Percentiles rank a stretch among this genome's conserved stretches.
phyloP scores from a whole-genome alignment of 495 filamentous ascomycete species.

The Xylaria palmicola region DNA sequence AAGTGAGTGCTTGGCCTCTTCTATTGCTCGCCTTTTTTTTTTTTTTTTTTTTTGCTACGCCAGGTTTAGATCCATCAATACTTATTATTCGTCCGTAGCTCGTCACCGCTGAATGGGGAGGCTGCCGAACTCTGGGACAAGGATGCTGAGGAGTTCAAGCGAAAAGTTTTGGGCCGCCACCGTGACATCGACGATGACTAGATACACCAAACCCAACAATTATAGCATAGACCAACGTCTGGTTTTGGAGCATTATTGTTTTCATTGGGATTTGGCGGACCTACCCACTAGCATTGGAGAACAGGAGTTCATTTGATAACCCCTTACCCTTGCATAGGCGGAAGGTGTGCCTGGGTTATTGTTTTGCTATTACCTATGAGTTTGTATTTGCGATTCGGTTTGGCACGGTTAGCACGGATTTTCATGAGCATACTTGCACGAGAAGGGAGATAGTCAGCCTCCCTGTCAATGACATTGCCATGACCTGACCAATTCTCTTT shows the following conservation, averaged over 20 bases:
- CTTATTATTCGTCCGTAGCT: conserved; percentile 49
- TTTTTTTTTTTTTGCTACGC: background rate
- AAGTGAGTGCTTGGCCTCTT: conserved; percentile 65
- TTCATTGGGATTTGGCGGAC: conserved; percentile 12
- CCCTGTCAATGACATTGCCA: conserved; percentile 10
- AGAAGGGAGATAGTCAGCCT: background rate
- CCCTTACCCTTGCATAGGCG: conserved; percentile 16
- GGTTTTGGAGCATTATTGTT: conserved; percentile 7
- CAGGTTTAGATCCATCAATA: background rate
- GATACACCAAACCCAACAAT: conserved; percentile 5
- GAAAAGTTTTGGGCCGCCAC: conserved; percentile 57
- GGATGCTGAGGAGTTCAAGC: conserved; percentile 83
- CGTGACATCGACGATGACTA: conserved; percentile 58
- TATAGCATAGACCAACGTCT: conserved; percentile 15
- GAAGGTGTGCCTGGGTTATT: conserved; percentile 6
- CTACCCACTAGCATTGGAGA: conserved; percentile 30
- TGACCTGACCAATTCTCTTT: background rate
- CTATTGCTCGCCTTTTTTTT: background rate
- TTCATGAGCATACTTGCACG: conserved; percentile 12
- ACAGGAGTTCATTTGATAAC: conserved; percentile 37
- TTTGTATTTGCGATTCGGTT: background rate
- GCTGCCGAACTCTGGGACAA: conserved; percentile 96
- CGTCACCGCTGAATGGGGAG: conserved; percentile 92
- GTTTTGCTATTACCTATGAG: conserved; percentile 3
- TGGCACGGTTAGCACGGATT: background rate